Evolutionary conservation across 148 eudicot genomes (phyloP).

Genomic region (Beta vulgaris): DNA sequence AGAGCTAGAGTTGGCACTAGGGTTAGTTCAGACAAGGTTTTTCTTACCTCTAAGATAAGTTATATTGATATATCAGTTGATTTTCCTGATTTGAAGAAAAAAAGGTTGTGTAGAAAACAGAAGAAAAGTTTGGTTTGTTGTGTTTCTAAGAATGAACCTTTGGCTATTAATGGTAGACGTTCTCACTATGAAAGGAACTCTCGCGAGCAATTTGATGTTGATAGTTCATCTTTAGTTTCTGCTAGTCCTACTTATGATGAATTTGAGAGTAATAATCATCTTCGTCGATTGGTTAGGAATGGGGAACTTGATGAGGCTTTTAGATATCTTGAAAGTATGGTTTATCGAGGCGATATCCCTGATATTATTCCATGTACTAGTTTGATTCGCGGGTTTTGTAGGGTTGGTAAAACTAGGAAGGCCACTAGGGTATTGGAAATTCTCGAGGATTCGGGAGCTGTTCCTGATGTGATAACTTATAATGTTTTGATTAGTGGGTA

Average conservation of each 20-base stretch:
- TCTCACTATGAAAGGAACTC: constrained; percentile 32
- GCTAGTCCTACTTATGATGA: constrained; percentile 39
- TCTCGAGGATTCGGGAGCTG: constrained; percentile 73
- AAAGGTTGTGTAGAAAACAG: constrained; percentile 24
- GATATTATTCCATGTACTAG: constrained; percentile 64
- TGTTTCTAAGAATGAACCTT: constrained; percentile 36
- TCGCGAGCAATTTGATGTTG: constrained; percentile 13
- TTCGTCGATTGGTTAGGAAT: constrained; percentile 48
- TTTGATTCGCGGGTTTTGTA: constrained; percentile 67
- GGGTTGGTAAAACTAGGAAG: constrained; percentile 48
- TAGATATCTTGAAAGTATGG: constrained; percentile 51
- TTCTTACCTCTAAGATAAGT: constrained; percentile 20
- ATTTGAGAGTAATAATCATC: constrained; percentile 48
- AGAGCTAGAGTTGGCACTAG: constrained; percentile 30
- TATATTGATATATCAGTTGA: constrained; percentile 20
- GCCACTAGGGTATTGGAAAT: constrained; percentile 66
- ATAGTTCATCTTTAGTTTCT: constrained; percentile 5
- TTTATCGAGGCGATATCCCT: constrained; percentile 58
- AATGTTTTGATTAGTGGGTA: constrained; percentile 68
- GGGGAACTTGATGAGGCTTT: constrained; percentile 60
- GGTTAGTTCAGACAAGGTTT: constrained; percentile 27
- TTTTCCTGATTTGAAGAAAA: constrained; percentile 21
- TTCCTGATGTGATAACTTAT: constrained; percentile 67
- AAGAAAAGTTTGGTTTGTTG: constrained; percentile 34
- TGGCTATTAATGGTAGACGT: constrained; percentile 39